Conservation (phyloP, 768 basidiomycete genomes). For the Mycena kentingensis region DNA sequence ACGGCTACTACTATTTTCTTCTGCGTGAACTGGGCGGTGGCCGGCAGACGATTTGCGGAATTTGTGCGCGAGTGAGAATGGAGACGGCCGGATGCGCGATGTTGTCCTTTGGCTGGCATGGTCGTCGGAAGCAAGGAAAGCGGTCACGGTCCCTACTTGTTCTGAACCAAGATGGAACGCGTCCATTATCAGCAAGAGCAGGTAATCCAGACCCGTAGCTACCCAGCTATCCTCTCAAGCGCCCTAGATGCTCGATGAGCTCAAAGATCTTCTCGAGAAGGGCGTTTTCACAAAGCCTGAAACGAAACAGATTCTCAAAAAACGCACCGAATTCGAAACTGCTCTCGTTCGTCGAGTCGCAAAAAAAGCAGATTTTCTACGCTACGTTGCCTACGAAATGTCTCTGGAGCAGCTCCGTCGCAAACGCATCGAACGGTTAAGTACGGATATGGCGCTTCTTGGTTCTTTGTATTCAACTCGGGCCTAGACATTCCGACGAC, state of each 20-base stretch:
- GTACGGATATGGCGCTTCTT: slow-evolving; percentile 42
- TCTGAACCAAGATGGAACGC: slow-evolving; percentile 69
- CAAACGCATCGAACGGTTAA: slow-evolving; percentile 71
- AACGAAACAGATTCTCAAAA: slow-evolving; percentile 81
- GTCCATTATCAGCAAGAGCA: slow-evolving; percentile 95
- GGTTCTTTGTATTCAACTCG: not conserved
- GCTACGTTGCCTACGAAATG: slow-evolving; percentile 93
- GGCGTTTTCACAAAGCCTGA: slow-evolving; percentile 85
- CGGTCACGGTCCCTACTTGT: slow-evolving; percentile 15
- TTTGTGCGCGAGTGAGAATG: slow-evolving; percentile 67
- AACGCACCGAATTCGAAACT: slow-evolving; percentile 81
- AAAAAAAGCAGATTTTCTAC: slow-evolving; percentile 84
- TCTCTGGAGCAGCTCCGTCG: slow-evolving; percentile 76
- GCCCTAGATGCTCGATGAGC: slow-evolving; percentile 88
- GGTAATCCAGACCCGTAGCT: slow-evolving; percentile 36
- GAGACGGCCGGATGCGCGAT: slow-evolving; percentile 46
- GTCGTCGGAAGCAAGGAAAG: slow-evolving; percentile 13
- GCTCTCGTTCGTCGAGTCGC: slow-evolving; percentile 81
- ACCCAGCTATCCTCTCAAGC: not conserved
- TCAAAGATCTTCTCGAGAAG: slow-evolving; percentile 88
- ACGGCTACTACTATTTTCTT: too few species aligned
- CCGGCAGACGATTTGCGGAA: slow-evolving; percentile 58
- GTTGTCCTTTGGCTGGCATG: slow-evolving; percentile 57
- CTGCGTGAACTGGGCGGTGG: slow-evolving; percentile 70
- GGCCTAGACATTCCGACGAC: slow-evolving; percentile 43